These are phyloP conservation scores for Theobroma cacao DNA, from an alignment of 345 rosid genomes.

Conservation along the genomic window DNA sequence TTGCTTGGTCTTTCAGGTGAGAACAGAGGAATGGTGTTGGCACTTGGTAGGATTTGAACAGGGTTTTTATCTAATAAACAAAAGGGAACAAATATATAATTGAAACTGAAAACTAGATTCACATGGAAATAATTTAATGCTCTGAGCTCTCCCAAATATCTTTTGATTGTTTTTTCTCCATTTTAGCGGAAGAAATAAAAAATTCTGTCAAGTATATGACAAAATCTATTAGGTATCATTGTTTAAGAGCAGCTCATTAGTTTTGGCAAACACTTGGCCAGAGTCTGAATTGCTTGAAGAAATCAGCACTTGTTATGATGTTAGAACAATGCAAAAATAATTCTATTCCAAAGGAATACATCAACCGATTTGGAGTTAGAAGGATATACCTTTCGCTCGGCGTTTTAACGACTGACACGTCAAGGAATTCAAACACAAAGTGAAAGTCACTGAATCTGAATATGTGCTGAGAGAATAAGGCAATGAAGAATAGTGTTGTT, in stretches of 20 bases:
- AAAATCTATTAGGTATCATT: background rate
- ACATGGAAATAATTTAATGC: background rate
- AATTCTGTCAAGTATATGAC: background rate
- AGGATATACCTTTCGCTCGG: background rate
- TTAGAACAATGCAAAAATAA: background rate
- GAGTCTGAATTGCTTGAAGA: background rate
- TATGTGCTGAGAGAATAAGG: background rate
- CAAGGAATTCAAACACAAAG: background rate
- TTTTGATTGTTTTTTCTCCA: background rate
- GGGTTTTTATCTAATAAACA: background rate
- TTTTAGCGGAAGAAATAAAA: background rate
- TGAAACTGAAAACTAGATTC: background rate
- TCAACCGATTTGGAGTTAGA: background rate
- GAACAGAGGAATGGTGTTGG: background rate
- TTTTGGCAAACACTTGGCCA: too few relatives aligned
- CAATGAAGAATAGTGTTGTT: background rate
- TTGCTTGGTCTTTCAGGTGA: background rate
- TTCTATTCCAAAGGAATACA: background rate
- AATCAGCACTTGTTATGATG: background rate
- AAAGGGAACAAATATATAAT: background rate
- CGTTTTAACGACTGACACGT: background rate
- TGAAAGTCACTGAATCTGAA: background rate
- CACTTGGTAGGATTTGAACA: background rate
- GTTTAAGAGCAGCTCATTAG: background rate
- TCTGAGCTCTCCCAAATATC: background rate